phyloP scores from a whole-genome alignment of 805 yeast species.

The Suhomyces sp. region DNA sequence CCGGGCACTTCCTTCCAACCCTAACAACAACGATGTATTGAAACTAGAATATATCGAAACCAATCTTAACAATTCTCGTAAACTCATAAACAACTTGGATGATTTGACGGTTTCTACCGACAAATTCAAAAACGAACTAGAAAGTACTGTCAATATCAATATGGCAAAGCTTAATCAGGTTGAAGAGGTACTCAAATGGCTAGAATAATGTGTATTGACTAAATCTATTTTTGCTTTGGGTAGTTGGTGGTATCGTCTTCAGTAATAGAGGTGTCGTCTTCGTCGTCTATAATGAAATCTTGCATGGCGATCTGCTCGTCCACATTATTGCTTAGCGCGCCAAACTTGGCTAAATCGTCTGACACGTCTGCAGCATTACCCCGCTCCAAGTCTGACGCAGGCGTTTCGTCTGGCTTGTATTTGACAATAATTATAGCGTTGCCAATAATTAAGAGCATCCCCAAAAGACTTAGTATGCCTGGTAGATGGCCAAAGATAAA shows the following conservation, averaged over 20 bases:
- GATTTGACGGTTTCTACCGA: slow-evolving; percentile 11
- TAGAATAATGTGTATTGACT: slow-evolving; percentile 3
- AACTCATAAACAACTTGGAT: slow-evolving; percentile 23
- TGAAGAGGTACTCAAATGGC: slow-evolving; percentile 24
- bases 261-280: slow-evolving; percentile 13
- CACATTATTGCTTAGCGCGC: slow-evolving; percentile 2
- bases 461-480: slow-evolving; percentile 61
- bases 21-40: slow-evolving; percentile 30
- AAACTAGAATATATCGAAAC: slow-evolving; percentile 37
- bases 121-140: slow-evolving; percentile 5
- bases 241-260: neutral
- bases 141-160: slow-evolving; percentile 13
- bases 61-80: slow-evolving; percentile 36
- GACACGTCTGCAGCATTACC: neutral
- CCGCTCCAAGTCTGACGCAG: neutral
- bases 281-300: slow-evolving; percentile 29
- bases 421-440: slow-evolving; percentile 62
- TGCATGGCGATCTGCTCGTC: slow-evolving; percentile 23
- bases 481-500: slow-evolving; percentile 73
- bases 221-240: neutral
- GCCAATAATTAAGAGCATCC: slow-evolving; percentile 64
- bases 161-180: slow-evolving; percentile 18
- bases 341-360: slow-evolving; percentile 1
- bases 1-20: slow-evolving; percentile 34
- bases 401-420: slow-evolving; percentile 37